Evolutionary conservation across 129 eudicot genomes (phyloP).

Genomic region (Flaveria bidentis): DNA sequence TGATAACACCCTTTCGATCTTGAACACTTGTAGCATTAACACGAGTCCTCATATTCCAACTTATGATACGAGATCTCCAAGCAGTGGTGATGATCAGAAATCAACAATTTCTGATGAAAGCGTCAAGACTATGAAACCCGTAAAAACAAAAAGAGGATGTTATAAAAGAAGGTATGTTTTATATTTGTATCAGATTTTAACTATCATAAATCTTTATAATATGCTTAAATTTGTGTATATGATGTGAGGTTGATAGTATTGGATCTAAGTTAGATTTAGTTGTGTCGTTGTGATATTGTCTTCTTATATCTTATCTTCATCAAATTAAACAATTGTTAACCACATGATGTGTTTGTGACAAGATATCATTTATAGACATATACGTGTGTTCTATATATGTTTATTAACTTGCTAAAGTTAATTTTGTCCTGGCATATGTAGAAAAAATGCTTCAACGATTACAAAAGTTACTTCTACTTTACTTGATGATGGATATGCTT

Average conservation of each 20-base stretch:
- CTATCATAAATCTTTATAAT: background rate
- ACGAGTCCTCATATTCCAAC: conserved; percentile 30
- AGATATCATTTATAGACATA: background rate
- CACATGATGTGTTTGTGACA: background rate
- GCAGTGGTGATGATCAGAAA: conserved; percentile 5
- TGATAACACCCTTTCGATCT: conserved; percentile 34
- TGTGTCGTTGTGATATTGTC: background rate
- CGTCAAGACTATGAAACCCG: conserved; percentile 16
- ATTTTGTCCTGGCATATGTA: conserved; percentile 14
- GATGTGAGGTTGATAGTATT: conserved; percentile 1
- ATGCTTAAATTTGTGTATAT: background rate
- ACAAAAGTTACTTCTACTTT: conserved; percentile 26
- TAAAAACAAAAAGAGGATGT: conserved; percentile 53
- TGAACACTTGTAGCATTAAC: conserved; percentile 12
- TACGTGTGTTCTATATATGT: background rate
- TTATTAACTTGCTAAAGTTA: background rate
- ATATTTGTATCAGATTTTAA: background rate
- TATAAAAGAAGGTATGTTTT: conserved; percentile 59
- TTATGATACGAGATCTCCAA: background rate
- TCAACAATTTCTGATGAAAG: conserved; percentile 36
- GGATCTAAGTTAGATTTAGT: background rate
- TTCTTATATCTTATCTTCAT: background rate
- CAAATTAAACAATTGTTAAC: background rate
- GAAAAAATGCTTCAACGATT: conserved; percentile 41
- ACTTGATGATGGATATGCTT: conserved; percentile 66